Percentiles rank a stretch among this genome's conserved stretches.
These are phyloP conservation scores for Botrytis porri DNA, from an alignment of 2,329 filamentous ascomycete species.

Conservation along the genomic window DNA sequence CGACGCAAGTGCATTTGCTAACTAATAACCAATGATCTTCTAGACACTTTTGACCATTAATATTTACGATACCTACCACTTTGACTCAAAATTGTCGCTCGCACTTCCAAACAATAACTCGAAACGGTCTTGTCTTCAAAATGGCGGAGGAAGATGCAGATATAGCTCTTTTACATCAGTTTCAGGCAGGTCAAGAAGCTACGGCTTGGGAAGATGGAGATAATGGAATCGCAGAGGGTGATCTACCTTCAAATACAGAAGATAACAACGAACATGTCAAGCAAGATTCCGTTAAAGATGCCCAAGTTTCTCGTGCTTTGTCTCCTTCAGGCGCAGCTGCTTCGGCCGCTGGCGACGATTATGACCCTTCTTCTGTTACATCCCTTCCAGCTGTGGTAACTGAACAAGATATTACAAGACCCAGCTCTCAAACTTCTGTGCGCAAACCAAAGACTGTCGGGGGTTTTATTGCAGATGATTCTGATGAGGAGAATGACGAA, in stretches of 20 bases:
- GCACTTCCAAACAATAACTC: conserved; percentile 10
- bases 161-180: conserved; percentile 40
- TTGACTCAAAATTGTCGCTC: not conserved
- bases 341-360: conserved; percentile 36
- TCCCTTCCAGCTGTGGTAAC: conserved; percentile 34
- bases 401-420: conserved; percentile 34
- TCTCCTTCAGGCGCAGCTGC: conserved; percentile 37
- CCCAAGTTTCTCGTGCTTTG: conserved; percentile 40
- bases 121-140: conserved; percentile 22
- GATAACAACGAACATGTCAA: conserved; percentile 39
- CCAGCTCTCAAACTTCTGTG: conserved; percentile 37
- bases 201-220: conserved; percentile 35
- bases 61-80: not conserved
- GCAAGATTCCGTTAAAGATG: conserved; percentile 40
- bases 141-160: conserved; percentile 41
- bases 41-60: not conserved
- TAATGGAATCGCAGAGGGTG: conserved; percentile 34
- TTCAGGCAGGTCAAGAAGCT: conserved; percentile 39
- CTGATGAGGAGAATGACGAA: conserved; percentile 38
- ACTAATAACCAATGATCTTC: not conserved
- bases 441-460: conserved; percentile 38
- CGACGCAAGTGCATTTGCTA: not conserved
- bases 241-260: conserved; percentile 39
- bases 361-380: conserved; percentile 38
- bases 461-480: conserved; percentile 40